phyloP scores from a whole-genome alignment of 805 yeast genomes.

The Candida ascalaphidarum region DNA sequence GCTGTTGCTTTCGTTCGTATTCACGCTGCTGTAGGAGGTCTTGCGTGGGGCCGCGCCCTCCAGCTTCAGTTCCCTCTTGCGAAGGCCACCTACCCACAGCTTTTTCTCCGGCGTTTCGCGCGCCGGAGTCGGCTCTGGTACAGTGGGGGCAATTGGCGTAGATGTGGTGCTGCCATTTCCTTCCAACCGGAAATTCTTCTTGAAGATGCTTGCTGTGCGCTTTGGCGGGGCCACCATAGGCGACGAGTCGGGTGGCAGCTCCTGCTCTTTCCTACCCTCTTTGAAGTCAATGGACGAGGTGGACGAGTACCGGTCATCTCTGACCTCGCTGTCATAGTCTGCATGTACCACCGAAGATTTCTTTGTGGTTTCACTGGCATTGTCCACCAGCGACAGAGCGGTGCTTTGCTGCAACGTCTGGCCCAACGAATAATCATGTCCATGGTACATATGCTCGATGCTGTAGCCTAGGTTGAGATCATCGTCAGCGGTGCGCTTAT shows the following conservation, averaged over 20 bases:
- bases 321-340: conserved; percentile 1
- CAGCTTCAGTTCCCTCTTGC: conserved; percentile 15
- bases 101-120: conserved; percentile 25
- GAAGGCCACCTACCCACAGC: conserved; percentile 32
- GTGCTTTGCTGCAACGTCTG: conserved; percentile 1
- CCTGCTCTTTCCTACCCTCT: no score
- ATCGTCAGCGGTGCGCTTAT: conserved; percentile 34
- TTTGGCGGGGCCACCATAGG: no score
- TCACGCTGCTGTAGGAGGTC: conserved; percentile 2
- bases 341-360: background rate
- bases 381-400: background rate
- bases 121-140: conserved; percentile 1
- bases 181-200: conserved; percentile 22
- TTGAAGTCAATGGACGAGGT: no score
- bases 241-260: no score
- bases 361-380: conserved; percentile 1
- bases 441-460: conserved; percentile 21
- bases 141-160: background rate
- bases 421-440: conserved; percentile 18
- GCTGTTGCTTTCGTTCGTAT: conserved; percentile 8
- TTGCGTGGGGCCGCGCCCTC: conserved; percentile 1
- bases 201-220: no score
- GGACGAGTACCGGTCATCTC: no score
- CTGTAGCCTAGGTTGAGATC: conserved; percentile 27
- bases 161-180: conserved; percentile 1